These are phyloP conservation scores for Fusarium luffae DNA, from an alignment of 2,329 filamentous ascomycete genomes.

Conservation along the genomic window DNA sequence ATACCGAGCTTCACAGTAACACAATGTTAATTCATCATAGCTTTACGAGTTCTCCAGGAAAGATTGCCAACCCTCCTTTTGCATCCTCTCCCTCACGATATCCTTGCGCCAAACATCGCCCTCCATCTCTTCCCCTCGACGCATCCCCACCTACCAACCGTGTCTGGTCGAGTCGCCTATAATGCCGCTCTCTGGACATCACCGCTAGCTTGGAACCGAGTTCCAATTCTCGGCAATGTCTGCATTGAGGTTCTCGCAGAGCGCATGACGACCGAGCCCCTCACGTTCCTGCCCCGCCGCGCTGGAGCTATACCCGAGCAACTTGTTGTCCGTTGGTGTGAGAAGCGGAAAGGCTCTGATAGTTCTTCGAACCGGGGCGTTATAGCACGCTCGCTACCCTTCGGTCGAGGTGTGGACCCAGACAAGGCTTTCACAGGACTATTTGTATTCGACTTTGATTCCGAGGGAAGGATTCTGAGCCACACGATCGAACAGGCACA, in stretches of 20 bases:
- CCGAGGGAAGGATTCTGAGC: constrained; percentile 81
- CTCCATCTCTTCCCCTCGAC: constrained; percentile 79
- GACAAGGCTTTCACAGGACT: constrained; percentile 87
- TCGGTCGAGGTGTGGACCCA: constrained; percentile 57
- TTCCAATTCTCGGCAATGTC: constrained; percentile 92
- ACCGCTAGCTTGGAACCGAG: constrained; percentile 92
- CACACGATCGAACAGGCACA: constrained; percentile 97
- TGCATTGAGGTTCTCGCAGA: constrained; percentile 88
- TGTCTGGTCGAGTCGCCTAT: constrained; percentile 90
- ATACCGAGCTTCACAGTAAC: not conserved
- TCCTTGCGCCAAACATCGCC: constrained; percentile 79
- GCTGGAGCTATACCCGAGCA: constrained; percentile 63
- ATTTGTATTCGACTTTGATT: constrained; percentile 96
- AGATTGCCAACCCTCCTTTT: constrained; percentile 75
- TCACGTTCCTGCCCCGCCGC: constrained; percentile 59
- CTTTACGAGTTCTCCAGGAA: constrained; percentile 72
- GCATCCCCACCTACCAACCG: constrained; percentile 89
- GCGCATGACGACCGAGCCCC: constrained; percentile 77
- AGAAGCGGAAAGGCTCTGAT: constrained; percentile 74
- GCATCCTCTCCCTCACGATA: constrained; percentile 75
- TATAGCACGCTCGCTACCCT: constrained; percentile 57
- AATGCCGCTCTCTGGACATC: constrained; percentile 95
- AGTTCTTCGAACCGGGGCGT: constrained; percentile 48
- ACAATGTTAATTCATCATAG: constrained; percentile 51
- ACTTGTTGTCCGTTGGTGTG: constrained; percentile 75